A percentile compares a stretch with the other conserved stretches of the same genome.
Conservation (phyloP, 306 rosid genomes). For the Casuarina cunninghamiana region DNA sequence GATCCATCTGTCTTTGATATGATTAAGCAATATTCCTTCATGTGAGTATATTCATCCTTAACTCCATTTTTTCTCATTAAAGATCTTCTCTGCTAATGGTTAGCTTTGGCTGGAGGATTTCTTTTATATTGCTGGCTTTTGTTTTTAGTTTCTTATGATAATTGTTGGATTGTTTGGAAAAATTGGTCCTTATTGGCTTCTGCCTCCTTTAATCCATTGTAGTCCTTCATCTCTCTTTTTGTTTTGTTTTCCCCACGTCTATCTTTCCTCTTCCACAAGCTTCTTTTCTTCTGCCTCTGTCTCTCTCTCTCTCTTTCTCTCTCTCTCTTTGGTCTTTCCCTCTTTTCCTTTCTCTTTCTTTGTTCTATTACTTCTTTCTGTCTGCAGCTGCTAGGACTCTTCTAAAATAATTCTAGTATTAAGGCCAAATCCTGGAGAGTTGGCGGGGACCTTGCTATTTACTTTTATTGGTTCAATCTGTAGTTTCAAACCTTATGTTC, state of each 20-base stretch:
- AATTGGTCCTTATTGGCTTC: background rate
- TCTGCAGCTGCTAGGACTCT: background rate
- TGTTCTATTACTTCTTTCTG: background rate
- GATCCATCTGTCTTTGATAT: constrained; percentile 66
- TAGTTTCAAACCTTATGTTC: background rate
- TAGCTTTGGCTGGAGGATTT: background rate
- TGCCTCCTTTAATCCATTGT: background rate
- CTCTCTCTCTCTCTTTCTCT: background rate
- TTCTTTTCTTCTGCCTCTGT: background rate
- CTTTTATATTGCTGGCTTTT: background rate
- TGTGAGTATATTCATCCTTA: constrained; percentile 51
- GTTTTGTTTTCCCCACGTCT: no score
- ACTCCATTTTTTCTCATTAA: background rate
- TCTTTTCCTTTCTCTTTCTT: background rate
- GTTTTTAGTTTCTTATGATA: background rate
- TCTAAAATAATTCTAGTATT: background rate
- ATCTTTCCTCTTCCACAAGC: background rate
- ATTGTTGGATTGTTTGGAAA: background rate
- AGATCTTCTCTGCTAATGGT: background rate
- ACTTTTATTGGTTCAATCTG: background rate
- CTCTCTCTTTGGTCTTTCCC: background rate
- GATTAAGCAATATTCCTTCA: constrained; percentile 54
- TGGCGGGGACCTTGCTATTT: background rate
- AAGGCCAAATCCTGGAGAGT: background rate
- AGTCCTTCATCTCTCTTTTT: background rate